phyloP scores from a whole-genome alignment of 106 monocot species.

The Allium sativum region DNA sequence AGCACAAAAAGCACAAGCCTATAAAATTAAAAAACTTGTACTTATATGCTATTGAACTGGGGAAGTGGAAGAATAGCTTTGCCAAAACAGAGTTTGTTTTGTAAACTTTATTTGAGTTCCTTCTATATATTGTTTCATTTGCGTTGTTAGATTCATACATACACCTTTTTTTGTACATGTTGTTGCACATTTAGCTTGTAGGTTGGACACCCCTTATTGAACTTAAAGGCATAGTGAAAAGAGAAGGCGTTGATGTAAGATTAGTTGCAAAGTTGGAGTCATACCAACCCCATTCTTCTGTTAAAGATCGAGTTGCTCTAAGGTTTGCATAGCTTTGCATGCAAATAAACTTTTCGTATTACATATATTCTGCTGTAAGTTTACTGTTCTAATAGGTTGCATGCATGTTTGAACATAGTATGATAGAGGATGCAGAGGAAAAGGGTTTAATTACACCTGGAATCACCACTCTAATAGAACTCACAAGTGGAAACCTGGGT shows the following conservation, averaged over 20 bases:
- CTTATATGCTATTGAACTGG: too few relatives aligned
- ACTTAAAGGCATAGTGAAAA: conserved; percentile 36
- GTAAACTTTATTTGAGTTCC: too few relatives aligned
- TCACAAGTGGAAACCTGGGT: conserved; percentile 82
- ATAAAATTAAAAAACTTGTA: too few relatives aligned
- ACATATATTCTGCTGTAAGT: too few relatives aligned
- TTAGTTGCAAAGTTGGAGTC: conserved; percentile 68
- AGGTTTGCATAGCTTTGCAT: conserved; percentile 20
- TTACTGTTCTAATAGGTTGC: too few relatives aligned
- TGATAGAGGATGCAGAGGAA: conserved; percentile 92
- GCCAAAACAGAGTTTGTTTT: too few relatives aligned
- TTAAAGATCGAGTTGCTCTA: conserved; percentile 77
- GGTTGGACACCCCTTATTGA: conserved; percentile 89
- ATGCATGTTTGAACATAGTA: conserved; percentile 28
- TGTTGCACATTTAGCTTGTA: conserved; percentile 44
- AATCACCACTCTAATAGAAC: conserved; percentile 48
- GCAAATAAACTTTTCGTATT: too few relatives aligned
- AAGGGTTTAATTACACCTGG: conserved; percentile 69
- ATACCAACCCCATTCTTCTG: conserved; percentile 78
- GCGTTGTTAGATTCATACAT: too few relatives aligned
- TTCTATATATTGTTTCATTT: too few relatives aligned
- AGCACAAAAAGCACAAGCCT: too few relatives aligned
- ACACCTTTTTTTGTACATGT: too few relatives aligned
- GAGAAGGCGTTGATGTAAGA: conserved; percentile 42
- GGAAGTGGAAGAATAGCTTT: too few relatives aligned